Evolutionary conservation across 2,329 filamentous ascomycete genomes (phyloP), one percentile per base, ranked within the genome.

Genomic region (Aspergillus persii): DNA sequence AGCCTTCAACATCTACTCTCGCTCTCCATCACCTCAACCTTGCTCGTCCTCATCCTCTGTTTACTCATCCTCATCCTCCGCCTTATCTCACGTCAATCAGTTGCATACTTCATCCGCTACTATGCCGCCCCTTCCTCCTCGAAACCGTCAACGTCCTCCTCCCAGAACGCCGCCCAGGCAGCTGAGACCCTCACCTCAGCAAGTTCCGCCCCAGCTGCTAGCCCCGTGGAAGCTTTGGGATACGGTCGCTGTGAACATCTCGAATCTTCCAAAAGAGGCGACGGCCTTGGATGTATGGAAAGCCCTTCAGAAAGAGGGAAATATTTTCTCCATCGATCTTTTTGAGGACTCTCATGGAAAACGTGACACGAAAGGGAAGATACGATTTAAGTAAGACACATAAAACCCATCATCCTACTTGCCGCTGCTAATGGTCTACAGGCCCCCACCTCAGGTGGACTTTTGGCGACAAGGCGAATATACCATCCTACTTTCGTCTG

Each of bases 271-370:
- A 0, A 47, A 52, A 6, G 67, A 71, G 26, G 66, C 68, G 7
- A 76, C 66, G 30, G 78, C 78, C 0, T 68, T 70, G 7, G 69
- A 68, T 3, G 64, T 91, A 1, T 85, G 81, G 70, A 67, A 77
- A 2, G 80, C 80, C 18, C 84, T 91, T 61, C 70, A 74, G 1
- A 60, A 66, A 0, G 77, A 85, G 59, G 86, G 87, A 0, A 75
- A 74, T 5, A 79, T 91, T 11, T 73, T 72, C 3, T 81, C 75
- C 39, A 83, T 90, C 39, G 84, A 89, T 12, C 76, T 89, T 1
- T 81, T 78, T 52, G 80, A 84, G 50, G 68, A 76, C 52, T 60
- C 64, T 5, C 62, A 74, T 31, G 75, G 82, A n/a, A 59, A 74
- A 29, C 68, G 74, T 56, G 72, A 73, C 33, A 74, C 76, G 0